Percentiles rank a stretch among this genome's conserved stretches.
phyloP scores from a whole-genome alignment of 352 stramenopile species.

The Phytophthora aleatoria region DNA sequence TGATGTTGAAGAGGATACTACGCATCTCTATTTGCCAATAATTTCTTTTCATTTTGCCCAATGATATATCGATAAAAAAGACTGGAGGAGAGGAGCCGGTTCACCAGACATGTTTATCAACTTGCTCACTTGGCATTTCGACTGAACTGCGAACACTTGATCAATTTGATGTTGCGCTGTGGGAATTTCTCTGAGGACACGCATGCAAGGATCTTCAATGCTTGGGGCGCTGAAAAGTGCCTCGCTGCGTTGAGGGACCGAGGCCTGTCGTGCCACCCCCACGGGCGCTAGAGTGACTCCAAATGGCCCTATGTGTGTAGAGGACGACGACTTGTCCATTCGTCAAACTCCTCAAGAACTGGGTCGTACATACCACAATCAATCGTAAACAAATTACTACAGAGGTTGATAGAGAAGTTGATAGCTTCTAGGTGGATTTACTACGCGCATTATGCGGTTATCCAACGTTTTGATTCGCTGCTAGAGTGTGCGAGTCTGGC shows the following conservation, averaged over 20 bases:
- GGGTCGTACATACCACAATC: slow-evolving; percentile 55
- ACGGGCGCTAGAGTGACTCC: slow-evolving; percentile 54
- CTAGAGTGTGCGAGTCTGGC: slow-evolving; percentile 11
- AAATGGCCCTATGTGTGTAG: slow-evolving; percentile 82
- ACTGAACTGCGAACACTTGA: not conserved
- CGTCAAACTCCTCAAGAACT: slow-evolving; percentile 81
- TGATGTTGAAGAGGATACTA: not conserved
- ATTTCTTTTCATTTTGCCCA: not conserved
- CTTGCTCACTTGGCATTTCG: slow-evolving; percentile 10
- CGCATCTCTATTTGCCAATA: not conserved
- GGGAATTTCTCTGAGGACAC: slow-evolving; percentile 16
- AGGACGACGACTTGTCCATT: slow-evolving; percentile 64
- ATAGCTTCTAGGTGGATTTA: slow-evolving; percentile 10
- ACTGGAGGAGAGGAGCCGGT: not conserved
- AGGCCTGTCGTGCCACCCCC: slow-evolving; percentile 37
- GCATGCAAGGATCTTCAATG: slow-evolving; percentile 31
- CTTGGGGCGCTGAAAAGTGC: slow-evolving; percentile 42
- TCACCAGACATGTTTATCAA: not conserved
- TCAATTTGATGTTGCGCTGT: slow-evolving; percentile 23
- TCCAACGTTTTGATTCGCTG: not conserved
- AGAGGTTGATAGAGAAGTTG: not conserved
- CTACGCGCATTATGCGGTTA: not conserved
- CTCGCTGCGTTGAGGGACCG: slow-evolving; percentile 17
- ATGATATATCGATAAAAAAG: not conserved
- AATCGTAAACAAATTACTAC: not conserved